These are phyloP conservation scores for Escovopsis sp. DNA, from an alignment of 2,329 filamentous ascomycete genomes.

Conservation along the genomic window DNA sequence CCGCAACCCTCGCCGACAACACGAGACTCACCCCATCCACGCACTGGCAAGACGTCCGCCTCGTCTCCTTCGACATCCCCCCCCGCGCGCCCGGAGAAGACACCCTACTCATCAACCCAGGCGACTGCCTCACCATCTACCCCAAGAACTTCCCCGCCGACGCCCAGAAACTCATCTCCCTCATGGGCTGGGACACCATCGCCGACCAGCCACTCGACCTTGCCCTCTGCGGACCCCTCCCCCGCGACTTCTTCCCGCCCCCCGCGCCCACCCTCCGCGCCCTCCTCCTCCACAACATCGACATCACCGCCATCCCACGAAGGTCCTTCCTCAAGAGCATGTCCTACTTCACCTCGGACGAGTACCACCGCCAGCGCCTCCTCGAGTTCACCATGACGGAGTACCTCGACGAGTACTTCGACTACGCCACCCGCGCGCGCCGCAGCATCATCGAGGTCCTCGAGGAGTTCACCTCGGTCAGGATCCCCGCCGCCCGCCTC, in stretches of 20 bases:
- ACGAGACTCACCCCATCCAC: slow-evolving; percentile 53
- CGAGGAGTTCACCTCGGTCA: slow-evolving; percentile 74
- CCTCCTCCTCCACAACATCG: slow-evolving; percentile 68
- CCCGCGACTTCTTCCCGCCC: slow-evolving; percentile 21
- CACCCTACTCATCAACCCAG: slow-evolving; percentile 41
- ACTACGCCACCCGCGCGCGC: slow-evolving; percentile 83
- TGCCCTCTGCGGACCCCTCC: slow-evolving; percentile 16
- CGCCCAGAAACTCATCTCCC: slow-evolving; percentile 59
- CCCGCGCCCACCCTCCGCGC: slow-evolving; percentile 48
- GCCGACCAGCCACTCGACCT: slow-evolving; percentile 57
- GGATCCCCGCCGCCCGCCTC: slow-evolving; percentile 59
- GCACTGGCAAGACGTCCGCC: slow-evolving; percentile 92
- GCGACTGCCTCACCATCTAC: slow-evolving; percentile 66
- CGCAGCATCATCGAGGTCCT: slow-evolving; percentile 86
- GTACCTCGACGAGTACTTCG: slow-evolving; percentile 81
- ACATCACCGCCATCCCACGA: slow-evolving; percentile 78
- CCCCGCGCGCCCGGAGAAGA: slow-evolving; percentile 7
- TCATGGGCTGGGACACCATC: slow-evolving; percentile 63
- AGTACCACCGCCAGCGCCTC: slow-evolving; percentile 64
- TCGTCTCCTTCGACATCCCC: slow-evolving; percentile 46
- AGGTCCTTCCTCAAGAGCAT: slow-evolving; percentile 73
- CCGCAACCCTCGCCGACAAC: slow-evolving; percentile 49
- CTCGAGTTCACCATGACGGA: slow-evolving; percentile 68
- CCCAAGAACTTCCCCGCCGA: slow-evolving; percentile 78
- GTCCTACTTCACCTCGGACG: slow-evolving; percentile 56